A percentile compares a stretch with the other conserved stretches of the same genome.
Evolutionary conservation across 2,329 filamentous ascomycete species (phyloP).

Genomic region (Aspergillus japonicus): DNA sequence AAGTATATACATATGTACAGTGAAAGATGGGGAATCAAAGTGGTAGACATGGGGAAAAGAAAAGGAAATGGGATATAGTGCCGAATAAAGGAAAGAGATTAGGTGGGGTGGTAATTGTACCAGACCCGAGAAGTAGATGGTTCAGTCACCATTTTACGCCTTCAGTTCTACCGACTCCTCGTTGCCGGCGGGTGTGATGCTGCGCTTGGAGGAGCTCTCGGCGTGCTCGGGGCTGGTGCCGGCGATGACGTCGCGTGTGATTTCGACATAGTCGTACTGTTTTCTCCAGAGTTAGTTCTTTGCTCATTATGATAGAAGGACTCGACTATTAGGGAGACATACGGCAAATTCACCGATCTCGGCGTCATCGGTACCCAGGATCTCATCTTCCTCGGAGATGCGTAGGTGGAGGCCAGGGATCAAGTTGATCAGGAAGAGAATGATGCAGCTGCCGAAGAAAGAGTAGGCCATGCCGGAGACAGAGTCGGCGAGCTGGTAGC

Average conservation of each 20-base stretch:
- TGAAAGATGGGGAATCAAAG: background rate
- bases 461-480: conserved; percentile 74
- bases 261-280: conserved; percentile 83
- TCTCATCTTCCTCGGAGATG: conserved; percentile 73
- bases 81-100: background rate
- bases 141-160: conserved; percentile 15
- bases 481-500: conserved; percentile 80
- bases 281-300: conserved; percentile 1
- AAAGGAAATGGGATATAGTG: background rate
- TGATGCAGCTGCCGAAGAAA: conserved; percentile 73
- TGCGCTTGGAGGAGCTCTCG: conserved; percentile 31
- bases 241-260: conserved; percentile 66
- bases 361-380: conserved; percentile 81
- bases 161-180: conserved; percentile 25
- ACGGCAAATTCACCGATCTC: conserved; percentile 91
- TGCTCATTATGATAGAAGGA: background rate
- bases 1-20: background rate
- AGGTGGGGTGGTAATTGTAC: background rate
- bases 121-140: background rate
- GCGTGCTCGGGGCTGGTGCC: conserved; percentile 19
- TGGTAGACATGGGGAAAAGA: background rate
- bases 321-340: conserved; percentile 31
- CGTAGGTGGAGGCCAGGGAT: conserved; percentile 74
- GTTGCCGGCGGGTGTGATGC: conserved; percentile 27
- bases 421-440: conserved; percentile 77